Evolutionary conservation across 75 land plant genomes (phyloP), one percentile per base, ranked within the genome.

Genomic region (Chamaecyparis obtusa): DNA sequence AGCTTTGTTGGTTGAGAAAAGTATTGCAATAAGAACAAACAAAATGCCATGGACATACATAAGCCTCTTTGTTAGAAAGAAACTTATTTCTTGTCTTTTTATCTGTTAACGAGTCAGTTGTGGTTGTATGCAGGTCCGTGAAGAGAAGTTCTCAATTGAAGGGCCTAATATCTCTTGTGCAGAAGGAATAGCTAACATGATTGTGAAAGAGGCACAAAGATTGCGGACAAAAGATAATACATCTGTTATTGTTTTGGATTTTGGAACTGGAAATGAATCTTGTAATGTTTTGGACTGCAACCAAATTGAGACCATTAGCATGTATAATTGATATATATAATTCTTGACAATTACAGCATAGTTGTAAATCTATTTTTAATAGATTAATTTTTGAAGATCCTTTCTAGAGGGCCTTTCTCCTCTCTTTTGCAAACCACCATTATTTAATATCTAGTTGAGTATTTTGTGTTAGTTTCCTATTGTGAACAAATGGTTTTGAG

Each of bases 201-300:
- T 98, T 87, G 84, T 98, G 83, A 91, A 43, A 77, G 95, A 98
- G 87, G 99, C 99, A 64, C 93, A 95, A 87, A 86, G 84, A 19
- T 86, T 90, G 87, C 93, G 96, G 16, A 97, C 99, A 15, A 95
- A 93, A 89, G 99, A 98, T 87, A 97, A 98, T 86, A 97, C 99
- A 0, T 90, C 94, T 60, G 92, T 95, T 3, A 89, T 98, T 55
- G 95, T 93, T 86, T 87, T 98, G 89, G 99, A 98, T 90, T 95
- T 98, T 84, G 89, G 88, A 56, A 44, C 85, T 51, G 86, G 56
- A 39, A 90, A 88, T 87, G 88, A 44, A 32, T 71, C 89, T 60
- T 88, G 85, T 83, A 87, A 90, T 91, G 87, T 84, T 43, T 64
- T 60, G 19, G 81, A 83, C 67, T 83, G 60, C 56, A 55, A 81